phyloP scores from a whole-genome alignment of 768 basidiomycete genomes.

The Cyclocybe cylindracea region DNA sequence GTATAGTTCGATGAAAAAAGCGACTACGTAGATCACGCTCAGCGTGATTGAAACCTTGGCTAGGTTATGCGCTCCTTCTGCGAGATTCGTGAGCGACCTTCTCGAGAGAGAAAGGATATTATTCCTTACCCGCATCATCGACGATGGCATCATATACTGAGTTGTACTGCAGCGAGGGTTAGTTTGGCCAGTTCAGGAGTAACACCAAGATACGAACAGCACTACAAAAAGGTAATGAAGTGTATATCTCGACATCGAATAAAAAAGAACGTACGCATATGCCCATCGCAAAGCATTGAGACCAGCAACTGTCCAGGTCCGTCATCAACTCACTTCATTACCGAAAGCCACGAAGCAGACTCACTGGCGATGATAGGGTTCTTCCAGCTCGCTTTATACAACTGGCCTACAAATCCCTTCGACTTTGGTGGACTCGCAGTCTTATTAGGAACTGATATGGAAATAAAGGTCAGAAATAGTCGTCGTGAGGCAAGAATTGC shows the following conservation, averaged over 20 bases:
- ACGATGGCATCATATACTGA: slow-evolving; percentile 35
- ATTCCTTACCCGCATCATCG: slow-evolving; percentile 26
- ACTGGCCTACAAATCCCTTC: slow-evolving; percentile 31
- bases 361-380: slow-evolving; percentile 39
- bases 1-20: slow-evolving; percentile 30
- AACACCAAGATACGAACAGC: slow-evolving; percentile 19
- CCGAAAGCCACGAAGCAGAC: slow-evolving; percentile 7
- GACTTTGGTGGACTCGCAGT: slow-evolving; percentile 25
- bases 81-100: neutral
- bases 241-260: neutral
- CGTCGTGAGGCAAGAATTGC: neutral
- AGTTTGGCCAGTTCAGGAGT: neutral
- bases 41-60: slow-evolving; percentile 37
- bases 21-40: slow-evolving; percentile 35
- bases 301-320: slow-evolving; percentile 30
- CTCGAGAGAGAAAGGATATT: neutral
- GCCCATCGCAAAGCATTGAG: slow-evolving; percentile 41
- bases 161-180: slow-evolving; percentile 24
- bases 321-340: neutral
- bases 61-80: slow-evolving; percentile 29
- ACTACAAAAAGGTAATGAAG: slow-evolving; percentile 11
- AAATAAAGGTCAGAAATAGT: neutral
- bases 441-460: slow-evolving; percentile 17
- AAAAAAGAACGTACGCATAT: slow-evolving; percentile 30
- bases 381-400: slow-evolving; percentile 43